Base-by-base conservation (phyloP, 202 grass and related monocot species). In the Panicum hallii region DNA sequence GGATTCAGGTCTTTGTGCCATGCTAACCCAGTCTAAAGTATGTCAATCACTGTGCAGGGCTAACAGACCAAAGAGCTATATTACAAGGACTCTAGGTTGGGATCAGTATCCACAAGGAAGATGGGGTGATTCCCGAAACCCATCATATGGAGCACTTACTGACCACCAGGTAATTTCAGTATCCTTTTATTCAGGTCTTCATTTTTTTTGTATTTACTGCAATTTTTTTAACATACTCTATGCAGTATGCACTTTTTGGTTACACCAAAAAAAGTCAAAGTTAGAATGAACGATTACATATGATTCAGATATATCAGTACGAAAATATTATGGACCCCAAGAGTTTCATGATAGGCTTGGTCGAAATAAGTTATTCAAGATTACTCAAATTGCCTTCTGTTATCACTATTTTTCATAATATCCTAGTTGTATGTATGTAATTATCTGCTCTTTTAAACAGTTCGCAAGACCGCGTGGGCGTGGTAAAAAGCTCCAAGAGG, bases 51-150 rank as follows among this genome's bases (percentile, higher is more conserved):
- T 75, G 6, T 88, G 60, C 82, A 97, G 94, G 94, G 94, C 94
- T 84, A 97, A 97, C 71, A 87, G 94, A 74, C 94, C 94, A 62
- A 97, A 97, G 83, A 97, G 94, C 80, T 97, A 97, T 69, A 94
- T 97, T 84, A 74, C 76, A 41, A 94, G 94, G 79, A 97, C 94
- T 22, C 12, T 86, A 78, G 91, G 88, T 72, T 97, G 94, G 94
- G 89, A 97, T 46, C 91, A 94, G n/a, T 97, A 92, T 61, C 94
- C 94, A 75, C 84, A 88, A 30, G 94, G 94, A 17, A 79, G 89
- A 56, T 95, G 93, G 93, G 90, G 90, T 80, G 90, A 95, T 95
- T 93, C 93, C 63, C 75, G 84, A 28, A 95, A 93, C 86, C 88
- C 90, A 58, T 93, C 93, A 69, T 95, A 95, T 86, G 88, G 86